These are phyloP conservation scores for Thelonectria blattea DNA, from an alignment of 2,329 filamentous ascomycete genomes.

Conservation along the genomic window DNA sequence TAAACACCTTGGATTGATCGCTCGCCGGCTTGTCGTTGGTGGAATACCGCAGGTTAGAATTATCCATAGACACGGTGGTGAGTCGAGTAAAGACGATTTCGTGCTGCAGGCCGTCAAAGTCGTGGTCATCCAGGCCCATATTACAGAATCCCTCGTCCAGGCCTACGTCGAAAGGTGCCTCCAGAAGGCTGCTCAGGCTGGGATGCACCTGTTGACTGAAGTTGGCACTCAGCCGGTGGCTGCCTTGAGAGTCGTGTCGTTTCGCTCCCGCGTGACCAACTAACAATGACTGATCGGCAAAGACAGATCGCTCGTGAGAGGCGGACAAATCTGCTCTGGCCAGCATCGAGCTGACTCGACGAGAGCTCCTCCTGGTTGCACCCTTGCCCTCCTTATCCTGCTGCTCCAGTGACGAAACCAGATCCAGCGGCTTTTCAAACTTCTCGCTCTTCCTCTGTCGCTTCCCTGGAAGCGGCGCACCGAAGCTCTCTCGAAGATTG, in stretches of 20 bases:
- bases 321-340: conserved; percentile 86
- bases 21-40: conserved; percentile 59
- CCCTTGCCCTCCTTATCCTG: conserved; percentile 62
- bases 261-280: conserved; percentile 55
- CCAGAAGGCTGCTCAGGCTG: conserved; percentile 67
- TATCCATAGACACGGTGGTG: conserved; percentile 69
- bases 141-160: conserved; percentile 75
- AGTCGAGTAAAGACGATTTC: conserved; percentile 77
- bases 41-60: conserved; percentile 66
- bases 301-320: conserved; percentile 81
- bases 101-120: conserved; percentile 72
- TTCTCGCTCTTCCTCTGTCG: conserved; percentile 59
- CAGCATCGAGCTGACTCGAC: conserved; percentile 89
- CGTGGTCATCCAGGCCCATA: conserved; percentile 75
- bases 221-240: conserved; percentile 49
- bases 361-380: conserved; percentile 64
- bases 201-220: conserved; percentile 55
- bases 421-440: conserved; percentile 60
- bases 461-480: conserved; percentile 61
- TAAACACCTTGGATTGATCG: conserved; percentile 68
- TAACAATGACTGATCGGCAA: conserved; percentile 67
- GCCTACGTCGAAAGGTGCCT: conserved; percentile 71
- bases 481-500: conserved; percentile 78
- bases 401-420: conserved; percentile 74
- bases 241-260: conserved; percentile 73